phyloP scores from a whole-genome alignment of 768 basidiomycete species.

The Macrolepiota albuminosa region DNA sequence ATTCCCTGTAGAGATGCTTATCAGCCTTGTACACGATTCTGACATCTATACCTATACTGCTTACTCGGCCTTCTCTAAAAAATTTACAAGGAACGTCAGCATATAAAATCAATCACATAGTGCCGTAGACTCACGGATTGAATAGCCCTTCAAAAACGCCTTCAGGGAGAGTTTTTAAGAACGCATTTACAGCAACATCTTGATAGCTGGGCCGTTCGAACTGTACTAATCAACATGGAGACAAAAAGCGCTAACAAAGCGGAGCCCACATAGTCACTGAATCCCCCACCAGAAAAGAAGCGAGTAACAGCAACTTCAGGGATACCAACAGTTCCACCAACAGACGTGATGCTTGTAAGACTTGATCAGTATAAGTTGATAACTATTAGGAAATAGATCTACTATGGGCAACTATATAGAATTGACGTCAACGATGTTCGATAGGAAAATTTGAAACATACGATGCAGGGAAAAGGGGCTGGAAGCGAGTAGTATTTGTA shows the following conservation, averaged over 20 bases:
- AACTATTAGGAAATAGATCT: conserved; percentile 11
- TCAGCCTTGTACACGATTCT: background rate
- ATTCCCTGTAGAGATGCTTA: conserved; percentile 32
- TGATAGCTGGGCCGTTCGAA: conserved; percentile 35
- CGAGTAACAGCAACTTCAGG: conserved; percentile 51
- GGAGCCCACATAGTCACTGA: conserved; percentile 54
- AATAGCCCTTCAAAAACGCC: conserved; percentile 47
- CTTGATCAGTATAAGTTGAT: background rate
- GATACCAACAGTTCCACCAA: conserved; percentile 52
- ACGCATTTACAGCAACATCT: conserved; percentile 30
- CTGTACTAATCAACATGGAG: conserved; percentile 6
- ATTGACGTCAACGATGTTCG: background rate
- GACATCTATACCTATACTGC: conserved; percentile 7
- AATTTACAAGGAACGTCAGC: background rate
- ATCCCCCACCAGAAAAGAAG: conserved; percentile 68
- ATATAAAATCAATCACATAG: background rate
- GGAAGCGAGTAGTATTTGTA: conserved; percentile 46
- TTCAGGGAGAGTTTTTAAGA: conserved; percentile 31
- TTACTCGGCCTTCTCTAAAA: conserved; percentile 45
- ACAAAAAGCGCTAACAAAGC: too few species aligned
- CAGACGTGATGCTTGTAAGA: conserved; percentile 60
- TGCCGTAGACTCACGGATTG: conserved; percentile 42
- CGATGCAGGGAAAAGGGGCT: conserved; percentile 57
- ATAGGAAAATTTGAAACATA: background rate
- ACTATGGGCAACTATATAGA: conserved; percentile 44